phyloP scores from a whole-genome alignment of 768 basidiomycete species.

The Trametes coccinea region DNA sequence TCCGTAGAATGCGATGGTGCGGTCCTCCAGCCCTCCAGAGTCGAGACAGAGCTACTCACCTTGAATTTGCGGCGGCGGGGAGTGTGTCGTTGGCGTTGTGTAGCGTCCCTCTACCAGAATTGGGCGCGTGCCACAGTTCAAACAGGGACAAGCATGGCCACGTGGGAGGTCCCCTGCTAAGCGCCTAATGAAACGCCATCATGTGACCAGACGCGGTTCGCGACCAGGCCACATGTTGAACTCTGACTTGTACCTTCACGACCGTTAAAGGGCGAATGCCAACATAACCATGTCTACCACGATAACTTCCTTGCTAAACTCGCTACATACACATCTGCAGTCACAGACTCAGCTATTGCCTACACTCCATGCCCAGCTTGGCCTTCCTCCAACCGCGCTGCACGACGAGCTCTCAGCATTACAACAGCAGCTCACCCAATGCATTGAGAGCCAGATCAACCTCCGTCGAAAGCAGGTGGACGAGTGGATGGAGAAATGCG shows the following conservation, averaged over 20 bases:
- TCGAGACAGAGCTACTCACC: slow-evolving; percentile 17
- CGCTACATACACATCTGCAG: slow-evolving; percentile 76
- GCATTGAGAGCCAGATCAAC: slow-evolving; percentile 75
- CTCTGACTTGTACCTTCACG: slow-evolving; percentile 12
- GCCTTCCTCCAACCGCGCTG: slow-evolving; percentile 75
- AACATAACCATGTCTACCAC: slow-evolving; percentile 60
- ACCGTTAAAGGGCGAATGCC: slow-evolving; percentile 8
- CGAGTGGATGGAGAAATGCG: slow-evolving; percentile 67
- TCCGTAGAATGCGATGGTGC: background rate
- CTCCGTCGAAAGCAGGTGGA: slow-evolving; percentile 73
- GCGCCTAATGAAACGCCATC: slow-evolving; percentile 17
- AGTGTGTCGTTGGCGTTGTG: slow-evolving; percentile 16
- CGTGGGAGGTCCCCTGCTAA: background rate
- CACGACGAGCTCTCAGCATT: slow-evolving; percentile 77
- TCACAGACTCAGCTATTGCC: slow-evolving; percentile 82
- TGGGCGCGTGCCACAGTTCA: slow-evolving; percentile 15
- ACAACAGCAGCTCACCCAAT: slow-evolving; percentile 71
- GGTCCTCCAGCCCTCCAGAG: background rate
- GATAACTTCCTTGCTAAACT: slow-evolving; percentile 74
- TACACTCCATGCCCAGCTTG: slow-evolving; percentile 80
- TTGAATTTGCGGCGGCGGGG: slow-evolving; percentile 21
- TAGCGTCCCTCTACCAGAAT: slow-evolving; percentile 9
- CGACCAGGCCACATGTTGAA: slow-evolving; percentile 17
- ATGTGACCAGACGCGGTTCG: slow-evolving; percentile 27
- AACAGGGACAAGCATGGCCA: slow-evolving; percentile 4